Percentiles rank a stretch among this genome's conserved stretches.
These are phyloP conservation scores for Vigna angularis DNA, from an alignment of 306 rosid species.

Conservation along the genomic window DNA sequence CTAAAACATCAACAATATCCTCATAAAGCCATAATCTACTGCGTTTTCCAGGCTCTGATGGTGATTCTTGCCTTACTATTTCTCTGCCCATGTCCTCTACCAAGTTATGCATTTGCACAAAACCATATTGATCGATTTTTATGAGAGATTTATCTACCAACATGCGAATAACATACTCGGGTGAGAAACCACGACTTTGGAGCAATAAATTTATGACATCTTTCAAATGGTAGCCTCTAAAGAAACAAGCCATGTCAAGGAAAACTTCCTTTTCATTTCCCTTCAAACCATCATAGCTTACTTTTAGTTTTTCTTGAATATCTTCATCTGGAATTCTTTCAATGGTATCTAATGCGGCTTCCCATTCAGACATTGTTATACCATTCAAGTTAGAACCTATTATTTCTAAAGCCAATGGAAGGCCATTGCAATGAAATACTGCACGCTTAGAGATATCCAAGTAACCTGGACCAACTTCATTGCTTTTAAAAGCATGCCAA, in stretches of 20 bases:
- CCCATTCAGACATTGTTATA: slow-evolving; percentile 21
- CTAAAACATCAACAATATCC: slow-evolving; percentile 25
- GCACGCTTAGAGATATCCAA: slow-evolving; percentile 1
- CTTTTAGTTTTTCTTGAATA: not conserved
- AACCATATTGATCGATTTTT: slow-evolving; percentile 14
- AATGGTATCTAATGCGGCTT: slow-evolving; percentile 26
- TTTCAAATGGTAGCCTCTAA: slow-evolving; percentile 4
- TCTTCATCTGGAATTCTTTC: slow-evolving; percentile 30
- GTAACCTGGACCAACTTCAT: not conserved
- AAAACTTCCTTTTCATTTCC: slow-evolving; percentile 21
- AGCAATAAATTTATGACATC: slow-evolving; percentile 22
- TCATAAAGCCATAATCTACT: slow-evolving; percentile 35
- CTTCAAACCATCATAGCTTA: slow-evolving; percentile 35
- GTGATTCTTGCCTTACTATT: slow-evolving; percentile 29
- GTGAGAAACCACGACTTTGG: slow-evolving; percentile 1
- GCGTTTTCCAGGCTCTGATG: slow-evolving; percentile 23
- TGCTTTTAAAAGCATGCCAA: slow-evolving; percentile 23
- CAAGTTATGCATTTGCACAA: slow-evolving; percentile 30
- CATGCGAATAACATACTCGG: slow-evolving; percentile 11
- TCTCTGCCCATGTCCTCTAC: slow-evolving; percentile 31
- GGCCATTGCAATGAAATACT: slow-evolving; percentile 7
- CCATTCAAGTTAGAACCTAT: slow-evolving; percentile 30
- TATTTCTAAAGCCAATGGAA: slow-evolving; percentile 30
- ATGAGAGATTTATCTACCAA: slow-evolving; percentile 31
- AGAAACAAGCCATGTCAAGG: slow-evolving; percentile 39